Evolutionary conservation across 2,329 filamentous ascomycete species (phyloP).

Genomic region (Curvularia sp.): DNA sequence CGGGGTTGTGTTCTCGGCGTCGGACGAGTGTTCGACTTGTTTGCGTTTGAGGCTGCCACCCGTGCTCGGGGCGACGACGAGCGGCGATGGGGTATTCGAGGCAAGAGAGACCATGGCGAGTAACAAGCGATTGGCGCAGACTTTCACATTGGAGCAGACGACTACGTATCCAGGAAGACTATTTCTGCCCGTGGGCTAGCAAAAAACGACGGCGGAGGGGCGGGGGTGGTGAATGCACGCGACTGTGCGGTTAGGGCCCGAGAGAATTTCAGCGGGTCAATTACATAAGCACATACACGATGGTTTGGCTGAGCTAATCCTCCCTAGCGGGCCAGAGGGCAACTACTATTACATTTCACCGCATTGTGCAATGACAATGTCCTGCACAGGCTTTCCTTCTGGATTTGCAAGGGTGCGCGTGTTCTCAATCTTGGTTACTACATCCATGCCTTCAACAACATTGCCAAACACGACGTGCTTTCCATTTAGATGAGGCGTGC

Average conservation of each 20-base stretch:
- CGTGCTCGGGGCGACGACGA: constrained; percentile 40
- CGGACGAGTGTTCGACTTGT: constrained; percentile 39
- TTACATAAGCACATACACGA: constrained; percentile 18
- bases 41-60: constrained; percentile 51
- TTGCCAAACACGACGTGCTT: constrained; percentile 97
- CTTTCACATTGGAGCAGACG: constrained; percentile 40
- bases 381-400: constrained; percentile 82
- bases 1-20: constrained; percentile 41
- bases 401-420: constrained; percentile 70
- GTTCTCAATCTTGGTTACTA: constrained; percentile 90
- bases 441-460: constrained; percentile 87
- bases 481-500: constrained; percentile 85
- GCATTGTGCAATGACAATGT: constrained; percentile 84
- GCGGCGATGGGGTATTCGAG: constrained; percentile 37
- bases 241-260: constrained; percentile 16
- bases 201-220: constrained; percentile 24
- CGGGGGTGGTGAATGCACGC: constrained; percentile 26
- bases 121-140: constrained; percentile 14
- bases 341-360: constrained; percentile 78
- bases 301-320: constrained; percentile 4
- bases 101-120: constrained; percentile 51
- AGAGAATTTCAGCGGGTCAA: constrained; percentile 23
- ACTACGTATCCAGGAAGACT: not conserved
- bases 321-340: not conserved
- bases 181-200: constrained; percentile 13